Base-by-base conservation (phyloP, 2,329 filamentous ascomycete species). In the Hysterium pulicare region DNA sequence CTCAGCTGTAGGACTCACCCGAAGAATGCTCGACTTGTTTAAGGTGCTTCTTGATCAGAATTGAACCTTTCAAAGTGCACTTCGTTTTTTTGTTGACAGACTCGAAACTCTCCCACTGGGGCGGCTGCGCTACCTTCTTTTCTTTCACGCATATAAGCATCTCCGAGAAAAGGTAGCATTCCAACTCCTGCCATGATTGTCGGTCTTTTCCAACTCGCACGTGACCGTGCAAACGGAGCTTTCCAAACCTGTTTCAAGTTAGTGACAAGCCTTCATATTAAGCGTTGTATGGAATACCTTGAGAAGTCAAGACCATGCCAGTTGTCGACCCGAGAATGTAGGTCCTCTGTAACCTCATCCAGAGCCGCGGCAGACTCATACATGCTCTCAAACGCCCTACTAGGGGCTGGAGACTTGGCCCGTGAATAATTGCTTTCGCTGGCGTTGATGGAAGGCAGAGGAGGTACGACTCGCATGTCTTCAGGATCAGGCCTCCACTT, bases 101-200 rank as follows among this genome's bases (percentile, higher is more conserved):
- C 15, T 70, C 69, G 1, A 68, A 55, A 19, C 72, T 72, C n/a
- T 79, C 84, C 79, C 87, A 90, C 51, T 87, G 81, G 39, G 81
- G 77, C 30, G 77, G 74, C 47, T 57, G 63, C 30, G 74, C 53
- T 7, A 76, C 68, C 71, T 90, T 95, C 78, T 96, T 97, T 70
- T 97, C 93, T 70, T 97, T 98, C 47, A 98, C 90, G 62, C 93
- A 98, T 51, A 98, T 98, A 57, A 98, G 85, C 93, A 98, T 98
- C 71, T 98, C 93, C 4, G 86, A 88, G 62, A 98, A 98, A 22
- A 98, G 78, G 65, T 89, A 98, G 67, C 93, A 98, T 66, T 98
- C 90, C 42, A 98, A 72, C 65, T 97, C 93, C 72, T 98, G 93
- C 93, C 93, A 98, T 5, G 90, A 90, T 51, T 91, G 78, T 53